Conservation (phyloP, 331 rosid genomes). For the Telfairia occidentalis region DNA sequence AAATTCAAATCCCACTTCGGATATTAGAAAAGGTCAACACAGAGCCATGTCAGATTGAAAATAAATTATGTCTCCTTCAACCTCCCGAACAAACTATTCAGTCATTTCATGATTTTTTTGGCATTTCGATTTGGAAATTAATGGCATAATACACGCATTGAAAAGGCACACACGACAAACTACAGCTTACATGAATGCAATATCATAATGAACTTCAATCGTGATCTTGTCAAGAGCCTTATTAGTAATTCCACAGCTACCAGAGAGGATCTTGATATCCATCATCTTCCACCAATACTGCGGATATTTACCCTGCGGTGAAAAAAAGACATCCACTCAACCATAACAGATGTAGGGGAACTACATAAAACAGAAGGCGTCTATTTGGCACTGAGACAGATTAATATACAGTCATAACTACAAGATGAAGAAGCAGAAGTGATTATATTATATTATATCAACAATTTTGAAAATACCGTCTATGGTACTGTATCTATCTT, state of each 20-base stretch:
- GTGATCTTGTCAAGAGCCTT: neutral
- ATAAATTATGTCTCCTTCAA: neutral
- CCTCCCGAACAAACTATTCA: neutral
- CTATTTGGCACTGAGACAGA: neutral
- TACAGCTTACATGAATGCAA: neutral
- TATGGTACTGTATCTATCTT: neutral
- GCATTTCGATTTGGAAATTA: neutral
- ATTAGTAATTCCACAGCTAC: neutral
- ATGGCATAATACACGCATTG: neutral
- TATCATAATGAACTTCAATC: neutral
- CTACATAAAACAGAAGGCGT: neutral
- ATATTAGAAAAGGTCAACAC: neutral
- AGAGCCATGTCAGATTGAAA: neutral
- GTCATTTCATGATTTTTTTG: neutral
- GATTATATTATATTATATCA: neutral
- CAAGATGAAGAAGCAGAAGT: neutral
- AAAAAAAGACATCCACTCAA: neutral
- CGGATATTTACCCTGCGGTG: neutral
- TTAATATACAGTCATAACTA: neutral
- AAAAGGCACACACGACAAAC: neutral
- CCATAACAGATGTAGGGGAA: neutral
- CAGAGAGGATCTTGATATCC: neutral
- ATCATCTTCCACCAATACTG: neutral
- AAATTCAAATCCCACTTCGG: neutral
- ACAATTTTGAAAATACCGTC: neutral